Evolutionary conservation across 768 basidiomycete genomes (phyloP), one percentile per base, ranked within the genome.

Genomic region (Amylocystis lapponica): DNA sequence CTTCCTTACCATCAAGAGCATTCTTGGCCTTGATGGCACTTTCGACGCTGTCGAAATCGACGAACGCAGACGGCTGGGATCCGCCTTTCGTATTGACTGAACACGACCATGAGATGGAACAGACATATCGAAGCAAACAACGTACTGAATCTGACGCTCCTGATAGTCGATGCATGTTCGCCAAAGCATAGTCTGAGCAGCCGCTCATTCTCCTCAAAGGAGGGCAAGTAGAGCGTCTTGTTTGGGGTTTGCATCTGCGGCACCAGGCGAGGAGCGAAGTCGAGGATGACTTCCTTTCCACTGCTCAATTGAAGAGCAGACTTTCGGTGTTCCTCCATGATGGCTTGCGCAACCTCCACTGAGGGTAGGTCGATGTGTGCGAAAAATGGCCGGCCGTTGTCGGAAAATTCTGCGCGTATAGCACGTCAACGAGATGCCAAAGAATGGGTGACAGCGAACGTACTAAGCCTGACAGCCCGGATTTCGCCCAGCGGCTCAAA

Each of bases 201-300:
- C 12, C 6, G 14, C 30, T 42, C 31, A 11, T 42, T 32, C 6
- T 32, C 41, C 21, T 16, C 19, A 3, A 42, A 12, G 41, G 19
- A 27, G 7, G 41, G 41, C 30, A 22, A n/a, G 41, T 23, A 42
- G 7, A 42, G 32, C 22, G 27, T 42, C 31, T 22, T 25, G 32
- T 33, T 6, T 14, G 41, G 41, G 11, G 27, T 14, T 20, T 25
- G 16, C 5, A 33, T 13, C 12, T 6, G 9, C 12, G 14, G 9
- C 4, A 42, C 31, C 5, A 34, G 9, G 9, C 31, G 41, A 3
- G 32, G 12, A 3, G 41, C 41, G 31, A 23, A 42, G 17, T 34
- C 41, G 20, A 42, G 12, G 11, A 27, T 23, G 25, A 42, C 20
- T 3, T n/a, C 4, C 31, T 7, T 16, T 5, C n/a, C 17, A 17